phyloP scores from a whole-genome alignment of 2,329 filamentous ascomycete genomes.

The Dendryphion nanum region DNA sequence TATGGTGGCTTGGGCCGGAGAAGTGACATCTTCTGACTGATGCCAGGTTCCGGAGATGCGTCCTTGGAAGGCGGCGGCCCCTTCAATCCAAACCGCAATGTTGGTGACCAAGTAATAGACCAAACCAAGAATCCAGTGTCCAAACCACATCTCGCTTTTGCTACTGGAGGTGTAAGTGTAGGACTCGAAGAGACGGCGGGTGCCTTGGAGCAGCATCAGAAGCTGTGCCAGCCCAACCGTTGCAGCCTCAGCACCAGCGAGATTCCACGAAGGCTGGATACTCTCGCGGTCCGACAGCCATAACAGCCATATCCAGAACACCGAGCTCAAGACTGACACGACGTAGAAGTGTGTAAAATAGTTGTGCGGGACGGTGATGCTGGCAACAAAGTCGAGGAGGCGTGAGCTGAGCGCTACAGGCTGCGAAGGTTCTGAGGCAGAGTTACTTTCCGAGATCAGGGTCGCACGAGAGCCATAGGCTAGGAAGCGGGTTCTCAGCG shows the following conservation, averaged over 20 bases:
- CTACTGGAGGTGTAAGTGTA: conserved; percentile 65
- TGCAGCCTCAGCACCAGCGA: conserved; percentile 16
- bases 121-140: conserved; percentile 78
- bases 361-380: conserved; percentile 71
- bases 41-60: background rate
- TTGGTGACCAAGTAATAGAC: conserved; percentile 73
- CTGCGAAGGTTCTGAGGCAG: background rate
- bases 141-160: conserved; percentile 77
- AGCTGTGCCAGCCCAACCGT: conserved; percentile 62
- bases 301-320: conserved; percentile 72
- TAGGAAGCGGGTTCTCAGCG: conserved; percentile 56
- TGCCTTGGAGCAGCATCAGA: conserved; percentile 73
- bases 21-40: background rate
- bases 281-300: conserved; percentile 22
- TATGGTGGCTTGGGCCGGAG: background rate
- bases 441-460: too few species aligned
- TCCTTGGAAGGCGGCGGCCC: conserved; percentile 40
- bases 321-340: conserved; percentile 64
- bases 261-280: conserved; percentile 5
- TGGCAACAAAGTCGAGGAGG: conserved; percentile 52
- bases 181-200: conserved; percentile 75
- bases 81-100: conserved; percentile 82
- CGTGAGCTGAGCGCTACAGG: conserved; percentile 6
- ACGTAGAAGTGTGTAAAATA: conserved; percentile 92
- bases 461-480: conserved; percentile 58